Base-by-base conservation (phyloP, 306 rosid genomes). In the Dicorynia guianensis region DNA sequence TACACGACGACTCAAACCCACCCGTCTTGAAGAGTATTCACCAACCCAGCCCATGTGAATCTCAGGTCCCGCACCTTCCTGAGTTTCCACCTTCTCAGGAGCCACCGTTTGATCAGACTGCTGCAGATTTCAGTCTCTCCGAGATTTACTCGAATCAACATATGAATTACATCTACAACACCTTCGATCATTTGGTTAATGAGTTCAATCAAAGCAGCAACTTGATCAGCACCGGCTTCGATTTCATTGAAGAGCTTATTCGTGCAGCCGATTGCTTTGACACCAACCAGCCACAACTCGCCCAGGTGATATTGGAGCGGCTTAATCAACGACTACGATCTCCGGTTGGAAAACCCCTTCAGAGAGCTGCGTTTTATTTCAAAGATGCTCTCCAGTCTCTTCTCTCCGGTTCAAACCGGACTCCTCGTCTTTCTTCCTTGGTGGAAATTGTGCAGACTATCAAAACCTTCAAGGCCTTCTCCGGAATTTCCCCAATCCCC, bases 261-360 rank as follows among this genome's bases (percentile, higher is more conserved):
- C 87, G 90, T 4, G 93, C 92, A 0, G 97, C 94, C 0, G 97
- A 87, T 68, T 91, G 96, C 71, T 88, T 91, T 49, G 97, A 94
- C 72, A 84, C 81, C 9, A 91, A 83, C 76, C 83, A 90, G 3
- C 80, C 87, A 7, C 89, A 81, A 13, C 78, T 89, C 0, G 91
- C 97, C 11, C 97, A 91, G 44, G 90, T 59, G 6, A 87, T 88
- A 68, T 76, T 94, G 13, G 97, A 91, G 19, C 85, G 93, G 25
- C 91, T 93, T 73, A 89, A 90, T 46, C 84, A 78, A 20, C 86
- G 94, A 2, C 86, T 88, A 1, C 69, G 89, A 33, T 81, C 88
- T 0, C 82, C 89, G 0, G 17, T 77, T 0, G 89, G 86, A 0
- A 88, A 86, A 33, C 96, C 95, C 0, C 87, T 94, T 6, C 93